Evolutionary conservation across 306 rosid species (phyloP), one percentile per base, ranked within the genome.

Genomic region (Senna siamea): DNA sequence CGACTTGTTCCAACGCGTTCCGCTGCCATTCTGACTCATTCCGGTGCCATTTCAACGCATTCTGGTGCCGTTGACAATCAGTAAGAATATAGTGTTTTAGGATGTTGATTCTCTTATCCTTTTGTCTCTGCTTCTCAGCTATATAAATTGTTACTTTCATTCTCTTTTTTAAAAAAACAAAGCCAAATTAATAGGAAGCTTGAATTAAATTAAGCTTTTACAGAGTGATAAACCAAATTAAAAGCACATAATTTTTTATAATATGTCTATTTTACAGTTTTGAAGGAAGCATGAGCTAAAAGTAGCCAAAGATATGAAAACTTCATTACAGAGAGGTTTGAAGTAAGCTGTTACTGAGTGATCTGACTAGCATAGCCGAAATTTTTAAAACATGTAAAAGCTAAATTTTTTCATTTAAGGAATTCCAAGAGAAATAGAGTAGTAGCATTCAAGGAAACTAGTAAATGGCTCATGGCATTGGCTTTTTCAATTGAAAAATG

Each of bases 301-400:
- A 7, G 18, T 5, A 37, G 47, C 19, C 9, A 32, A 4, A 5
- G 26, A 6, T 4, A 35, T 18, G n/a, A 34, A 19, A 32, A 32
- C 23, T 43, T 23, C 30, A 35, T 15, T 3, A 14, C 37, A n/a
- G 59, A 7, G 8, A 22, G 9, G 18, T 11, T 75, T 46, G 17
- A 65, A 41, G 38, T 43, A 74, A 19, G 32, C 14, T 53, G 75
- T 52, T 10, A n/a, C 30, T n/a, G 15, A 40, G 66, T 54, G 38
- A 70, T 55, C 48, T 57, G 19, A 56, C n/a, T 5, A 71, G 18
- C 44, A 59, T 15, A 34, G 51, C 43, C 52, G 35, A 55, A 19
- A 41, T 30, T 55, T 38, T 44, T 57, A 28, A 69, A 38, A 60
- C 32, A 28, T 15, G 55, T 56, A 50, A 4, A 8, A 28, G 41